Percentiles rank a stretch among this genome's conserved stretches.
Conservation (phyloP, 441 rosid genomes). For the Gossypium gossypioides region DNA sequence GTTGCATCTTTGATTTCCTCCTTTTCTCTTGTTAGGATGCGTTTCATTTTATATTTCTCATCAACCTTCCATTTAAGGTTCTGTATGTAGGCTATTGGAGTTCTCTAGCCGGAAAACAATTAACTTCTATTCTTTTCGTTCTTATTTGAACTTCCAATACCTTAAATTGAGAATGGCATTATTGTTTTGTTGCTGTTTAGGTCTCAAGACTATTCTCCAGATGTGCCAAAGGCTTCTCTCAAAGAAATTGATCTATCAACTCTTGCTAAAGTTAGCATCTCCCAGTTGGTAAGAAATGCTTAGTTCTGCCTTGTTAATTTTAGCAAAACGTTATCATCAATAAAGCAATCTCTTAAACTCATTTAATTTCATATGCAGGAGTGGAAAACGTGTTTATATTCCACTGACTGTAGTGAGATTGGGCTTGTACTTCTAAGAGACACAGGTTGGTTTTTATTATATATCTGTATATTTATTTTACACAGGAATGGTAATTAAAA, state of each 20-base stretch:
- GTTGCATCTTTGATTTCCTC: background rate
- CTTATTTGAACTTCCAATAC: slow-evolving; percentile 13
- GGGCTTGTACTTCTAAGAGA: slow-evolving; percentile 64
- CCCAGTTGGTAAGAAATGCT: slow-evolving; percentile 54
- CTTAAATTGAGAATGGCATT: slow-evolving; percentile 7
- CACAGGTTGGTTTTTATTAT: slow-evolving; percentile 38
- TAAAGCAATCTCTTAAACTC: slow-evolving; percentile 8
- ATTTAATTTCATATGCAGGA: slow-evolving; percentile 37
- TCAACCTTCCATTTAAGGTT: background rate
- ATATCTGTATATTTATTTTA: background rate
- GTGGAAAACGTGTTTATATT: slow-evolving; percentile 70
- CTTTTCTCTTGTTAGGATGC: slow-evolving; percentile 1
- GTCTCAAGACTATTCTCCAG: slow-evolving; percentile 47
- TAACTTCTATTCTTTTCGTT: background rate
- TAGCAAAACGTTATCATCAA: slow-evolving; percentile 6
- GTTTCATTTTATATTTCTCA: background rate
- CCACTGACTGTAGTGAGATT: slow-evolving; percentile 84
- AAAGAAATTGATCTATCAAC: slow-evolving; percentile 38
- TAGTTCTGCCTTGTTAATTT: slow-evolving; percentile 14
- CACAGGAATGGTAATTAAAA: background rate
- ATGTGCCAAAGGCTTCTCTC: slow-evolving; percentile 37
- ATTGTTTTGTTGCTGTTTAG: slow-evolving; percentile 29
- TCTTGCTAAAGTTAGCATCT: slow-evolving; percentile 44
- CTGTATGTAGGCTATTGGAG: background rate
- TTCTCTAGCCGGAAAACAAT: background rate